A percentile compares a stretch with the other conserved stretches of the same genome.
Evolutionary conservation across 202 grass and related monocot species (phyloP).

Genomic region (Zizania palustris): DNA sequence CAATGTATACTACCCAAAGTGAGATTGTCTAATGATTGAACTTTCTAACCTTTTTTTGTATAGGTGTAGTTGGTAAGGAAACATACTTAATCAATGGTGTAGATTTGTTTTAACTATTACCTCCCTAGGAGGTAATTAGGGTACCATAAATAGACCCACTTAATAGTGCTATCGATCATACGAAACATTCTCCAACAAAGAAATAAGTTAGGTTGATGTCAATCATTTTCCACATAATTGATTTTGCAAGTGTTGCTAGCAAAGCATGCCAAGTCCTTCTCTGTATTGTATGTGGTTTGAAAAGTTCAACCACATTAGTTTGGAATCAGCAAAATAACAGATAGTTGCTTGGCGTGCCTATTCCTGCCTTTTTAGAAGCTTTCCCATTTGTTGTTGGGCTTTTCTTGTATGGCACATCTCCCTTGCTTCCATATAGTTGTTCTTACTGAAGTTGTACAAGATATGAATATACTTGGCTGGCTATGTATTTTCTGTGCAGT

Average conservation of each 20-base stretch:
- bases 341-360: constrained; percentile 28
- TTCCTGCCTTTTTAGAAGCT: constrained; percentile 14
- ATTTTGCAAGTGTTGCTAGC: constrained; percentile 28
- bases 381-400: constrained; percentile 9
- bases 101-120: too few species aligned
- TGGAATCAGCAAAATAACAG: constrained; percentile 26
- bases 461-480: constrained; percentile 15
- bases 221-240: constrained; percentile 34
- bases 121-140: too few species aligned
- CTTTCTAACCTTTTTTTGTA: constrained; percentile 22
- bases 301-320: not conserved
- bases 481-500: constrained; percentile 1
- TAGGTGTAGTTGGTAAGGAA: constrained; percentile 30
- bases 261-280: not conserved
- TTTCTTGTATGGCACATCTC: constrained; percentile 25
- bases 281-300: not conserved
- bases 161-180: constrained; percentile 13
- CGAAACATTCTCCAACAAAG: not conserved
- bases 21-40: constrained; percentile 21
- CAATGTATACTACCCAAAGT: constrained; percentile 23
- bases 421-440: constrained; percentile 30
- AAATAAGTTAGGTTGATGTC: not conserved
- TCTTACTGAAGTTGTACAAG: constrained; percentile 5
- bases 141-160: too few species aligned
- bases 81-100: too few species aligned